Evolutionary conservation across 2,329 filamentous ascomycete genomes (phyloP), one percentile per base, ranked within the genome.

Genomic region (Venturia asperata): DNA sequence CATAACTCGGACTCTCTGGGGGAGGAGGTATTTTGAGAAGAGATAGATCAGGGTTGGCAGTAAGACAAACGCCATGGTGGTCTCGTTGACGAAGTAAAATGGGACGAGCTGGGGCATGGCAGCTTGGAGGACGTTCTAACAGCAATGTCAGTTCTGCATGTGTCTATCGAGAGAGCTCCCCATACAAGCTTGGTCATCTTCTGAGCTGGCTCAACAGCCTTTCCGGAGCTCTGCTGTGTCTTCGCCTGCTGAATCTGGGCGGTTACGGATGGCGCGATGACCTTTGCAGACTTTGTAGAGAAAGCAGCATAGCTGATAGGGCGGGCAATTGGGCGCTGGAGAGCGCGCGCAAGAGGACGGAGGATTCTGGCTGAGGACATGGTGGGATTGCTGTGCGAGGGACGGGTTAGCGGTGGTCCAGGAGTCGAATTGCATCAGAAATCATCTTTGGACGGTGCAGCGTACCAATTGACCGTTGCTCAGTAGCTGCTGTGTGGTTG

Each of bases 81-180:
- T 75, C 74, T 78, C 76, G 72, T 77, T 78, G 71, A 78, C 75
- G 73, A 77, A 77, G 74, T 77, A 78, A 74, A 78, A 78, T 69
- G 76, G 76, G 61, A 78, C 73, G 67, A 78, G 76, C 72, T 78
- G 76, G 67, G 76, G 76, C 76, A 78, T 78, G 67, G 75, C 76
- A 68, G 76, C 76, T 71, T 75, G 74, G 70, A 77, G 74, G 64
- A 76, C 68, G 17, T 70, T 74, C 76, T 77, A 66, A 64, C 19
- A 19, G 17, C 71, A 17, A 43, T 41, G 61, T 63, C 30, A 61
- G n/a, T 64, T 39, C 17, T n/a, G 11, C 10, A 24, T 30, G 27
- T 13, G 4, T 43, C 27, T 24, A 27, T 2, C 11, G 19, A 42
- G 10, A 42, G 39, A 19, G 7, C 9, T 39, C 30, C 52, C 61